phyloP scores from a whole-genome alignment of 2,329 filamentous ascomycete species.

The Aspergillus tamarii region DNA sequence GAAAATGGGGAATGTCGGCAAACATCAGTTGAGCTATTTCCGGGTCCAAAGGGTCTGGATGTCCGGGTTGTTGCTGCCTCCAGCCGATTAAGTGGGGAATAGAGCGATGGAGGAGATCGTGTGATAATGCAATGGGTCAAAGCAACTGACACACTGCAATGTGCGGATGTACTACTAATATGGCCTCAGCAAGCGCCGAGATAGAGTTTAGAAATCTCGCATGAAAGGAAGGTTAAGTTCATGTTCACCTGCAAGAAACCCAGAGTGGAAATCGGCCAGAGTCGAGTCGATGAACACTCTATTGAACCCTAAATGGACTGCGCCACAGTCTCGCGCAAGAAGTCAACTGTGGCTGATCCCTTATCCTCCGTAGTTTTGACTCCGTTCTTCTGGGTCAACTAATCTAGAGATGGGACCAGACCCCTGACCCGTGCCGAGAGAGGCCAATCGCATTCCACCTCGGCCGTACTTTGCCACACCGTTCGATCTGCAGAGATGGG shows the following conservation, averaged over 20 bases:
- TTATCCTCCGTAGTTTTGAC: too few relatives aligned
- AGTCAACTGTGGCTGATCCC: too few relatives aligned
- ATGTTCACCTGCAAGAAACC: background rate
- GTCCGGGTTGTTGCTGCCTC: background rate
- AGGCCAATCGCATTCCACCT: background rate
- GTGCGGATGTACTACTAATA: background rate
- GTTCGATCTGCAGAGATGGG: background rate
- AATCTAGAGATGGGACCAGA: background rate
- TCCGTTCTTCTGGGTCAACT: too few relatives aligned
- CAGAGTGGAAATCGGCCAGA: background rate
- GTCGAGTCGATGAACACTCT: background rate
- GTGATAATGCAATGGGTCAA: background rate
- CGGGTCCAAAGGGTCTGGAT: background rate
- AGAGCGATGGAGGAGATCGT: background rate
- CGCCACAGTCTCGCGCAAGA: background rate
- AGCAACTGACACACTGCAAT: background rate
- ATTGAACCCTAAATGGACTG: background rate
- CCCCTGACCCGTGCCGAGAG: background rate
- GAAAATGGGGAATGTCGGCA: background rate
- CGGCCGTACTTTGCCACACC: conserved; percentile 1
- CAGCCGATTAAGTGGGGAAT: background rate
- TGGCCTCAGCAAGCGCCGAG: background rate
- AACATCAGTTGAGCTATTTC: background rate
- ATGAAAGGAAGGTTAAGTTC: background rate
- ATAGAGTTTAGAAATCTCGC: background rate